These are phyloP conservation scores for Rubroboletus pulcherrimus DNA, from an alignment of 768 basidiomycete genomes.

Conservation along the genomic window DNA sequence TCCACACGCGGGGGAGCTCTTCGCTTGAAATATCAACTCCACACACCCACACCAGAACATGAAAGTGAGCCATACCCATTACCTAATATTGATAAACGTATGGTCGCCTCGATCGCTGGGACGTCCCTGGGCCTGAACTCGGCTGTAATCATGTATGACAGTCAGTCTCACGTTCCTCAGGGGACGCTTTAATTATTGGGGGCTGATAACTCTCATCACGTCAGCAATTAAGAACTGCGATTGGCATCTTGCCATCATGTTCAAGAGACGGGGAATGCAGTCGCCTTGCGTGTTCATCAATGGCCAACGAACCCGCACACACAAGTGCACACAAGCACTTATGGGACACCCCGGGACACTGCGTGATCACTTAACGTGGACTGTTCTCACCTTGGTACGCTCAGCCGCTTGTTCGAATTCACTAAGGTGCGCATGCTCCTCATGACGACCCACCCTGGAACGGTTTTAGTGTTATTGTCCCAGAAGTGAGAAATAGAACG, in stretches of 20 bases:
- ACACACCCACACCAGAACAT: not conserved
- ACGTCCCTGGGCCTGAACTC: not conserved
- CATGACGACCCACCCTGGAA: not conserved
- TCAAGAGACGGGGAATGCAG: not conserved
- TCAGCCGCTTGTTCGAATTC: not conserved
- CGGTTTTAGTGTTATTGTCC: not conserved
- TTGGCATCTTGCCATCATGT: too few relatives aligned
- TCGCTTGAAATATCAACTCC: not conserved
- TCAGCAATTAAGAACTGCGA: not conserved
- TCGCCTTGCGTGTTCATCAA: not conserved
- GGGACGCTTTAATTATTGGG: not conserved
- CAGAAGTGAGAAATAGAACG: not conserved
- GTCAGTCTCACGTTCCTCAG: conserved; percentile 5
- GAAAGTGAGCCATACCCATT: not conserved
- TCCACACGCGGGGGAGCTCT: not conserved
- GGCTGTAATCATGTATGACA: not conserved
- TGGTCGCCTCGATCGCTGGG: not conserved
- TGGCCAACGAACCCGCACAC: not conserved
- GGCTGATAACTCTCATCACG: not conserved
- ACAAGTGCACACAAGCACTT: not conserved
- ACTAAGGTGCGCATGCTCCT: not conserved
- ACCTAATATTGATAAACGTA: conserved; percentile 6
- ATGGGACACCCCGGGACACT: not conserved
- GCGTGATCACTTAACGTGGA: not conserved
- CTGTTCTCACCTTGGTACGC: not conserved